Evolutionary conservation across 495 filamentous ascomycete species (phyloP).

Genomic region (Penicillium mononematosum): DNA sequence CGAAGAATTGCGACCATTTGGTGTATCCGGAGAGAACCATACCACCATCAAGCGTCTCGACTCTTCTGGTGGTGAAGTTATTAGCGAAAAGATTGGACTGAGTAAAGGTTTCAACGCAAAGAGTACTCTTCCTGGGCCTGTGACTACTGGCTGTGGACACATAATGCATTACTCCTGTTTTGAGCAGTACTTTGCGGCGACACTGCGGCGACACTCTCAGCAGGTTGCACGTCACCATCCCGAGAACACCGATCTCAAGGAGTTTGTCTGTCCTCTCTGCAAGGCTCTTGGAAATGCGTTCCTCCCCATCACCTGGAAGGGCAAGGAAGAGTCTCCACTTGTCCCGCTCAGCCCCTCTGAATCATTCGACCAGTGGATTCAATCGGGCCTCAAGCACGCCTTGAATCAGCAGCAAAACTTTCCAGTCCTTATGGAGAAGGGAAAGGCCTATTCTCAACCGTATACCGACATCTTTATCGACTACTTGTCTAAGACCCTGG

Average conservation of each 20-base stretch:
- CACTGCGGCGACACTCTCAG: conserved; percentile 75
- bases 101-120: conserved; percentile 82
- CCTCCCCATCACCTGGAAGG: conserved; percentile 92
- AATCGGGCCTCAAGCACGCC: conserved; percentile 28
- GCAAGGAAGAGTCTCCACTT: conserved; percentile 78
- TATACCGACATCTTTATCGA: conserved; percentile 61
- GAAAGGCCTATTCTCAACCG: conserved; percentile 32
- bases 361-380: conserved; percentile 60
- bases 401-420: conserved; percentile 39
- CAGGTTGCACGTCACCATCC: conserved; percentile 94
- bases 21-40: conserved; percentile 82
- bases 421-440: conserved; percentile 43
- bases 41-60: conserved; percentile 72
- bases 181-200: conserved; percentile 81
- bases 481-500: conserved; percentile 61
- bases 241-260: conserved; percentile 68
- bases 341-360: conserved; percentile 57
- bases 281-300: conserved; percentile 96
- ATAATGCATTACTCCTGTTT: conserved; percentile 99
- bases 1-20: conserved; percentile 80
- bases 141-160: conserved; percentile 90
- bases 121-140: conserved; percentile 68
- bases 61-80: conserved; percentile 64
- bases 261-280: conserved; percentile 97
- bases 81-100: conserved; percentile 73